Evolutionary conservation across 2,329 filamentous ascomycete genomes (phyloP).

Genomic region (Waltergamsia citrina): DNA sequence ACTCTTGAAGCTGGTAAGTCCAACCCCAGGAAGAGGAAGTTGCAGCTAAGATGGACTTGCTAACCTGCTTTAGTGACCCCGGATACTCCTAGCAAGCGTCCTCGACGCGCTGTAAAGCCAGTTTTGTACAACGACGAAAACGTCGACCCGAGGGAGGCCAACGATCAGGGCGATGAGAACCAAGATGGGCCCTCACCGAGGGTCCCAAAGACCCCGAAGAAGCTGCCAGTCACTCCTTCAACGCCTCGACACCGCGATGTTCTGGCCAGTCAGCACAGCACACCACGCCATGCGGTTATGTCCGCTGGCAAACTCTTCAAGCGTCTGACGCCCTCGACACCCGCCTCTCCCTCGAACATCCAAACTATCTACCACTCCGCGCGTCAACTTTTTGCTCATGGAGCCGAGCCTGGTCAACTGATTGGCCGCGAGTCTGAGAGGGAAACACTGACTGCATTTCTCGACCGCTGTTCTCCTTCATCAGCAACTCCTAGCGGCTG

Average conservation of each 20-base stretch:
- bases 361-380: slow-evolving; percentile 81
- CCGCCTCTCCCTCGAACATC: slow-evolving; percentile 55
- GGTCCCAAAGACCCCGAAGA: slow-evolving; percentile 19
- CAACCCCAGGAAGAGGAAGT: no score
- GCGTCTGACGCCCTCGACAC: slow-evolving; percentile 69
- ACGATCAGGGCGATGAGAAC: slow-evolving; percentile 23
- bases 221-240: slow-evolving; percentile 55
- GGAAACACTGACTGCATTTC: slow-evolving; percentile 58
- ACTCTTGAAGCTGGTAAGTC: slow-evolving; percentile 19
- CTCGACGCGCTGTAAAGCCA: slow-evolving; percentile 26
- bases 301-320: slow-evolving; percentile 66
- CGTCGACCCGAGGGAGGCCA: slow-evolving; percentile 41
- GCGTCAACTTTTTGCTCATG: slow-evolving; percentile 77
- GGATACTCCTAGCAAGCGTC: slow-evolving; percentile 4
- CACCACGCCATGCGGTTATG: slow-evolving; percentile 77
- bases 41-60: no score
- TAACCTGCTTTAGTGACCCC: slow-evolving; percentile 2
- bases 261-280: slow-evolving; percentile 60
- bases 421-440: slow-evolving; percentile 67
- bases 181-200: slow-evolving; percentile 22
- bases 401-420: slow-evolving; percentile 63
- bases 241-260: slow-evolving; percentile 76
- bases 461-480: slow-evolving; percentile 51
- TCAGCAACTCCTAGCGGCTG: slow-evolving; percentile 55
- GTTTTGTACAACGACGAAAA: slow-evolving; percentile 56